Conservation (phyloP, 2,329 filamentous ascomycete genomes). For the Fusarium nelsonii region DNA sequence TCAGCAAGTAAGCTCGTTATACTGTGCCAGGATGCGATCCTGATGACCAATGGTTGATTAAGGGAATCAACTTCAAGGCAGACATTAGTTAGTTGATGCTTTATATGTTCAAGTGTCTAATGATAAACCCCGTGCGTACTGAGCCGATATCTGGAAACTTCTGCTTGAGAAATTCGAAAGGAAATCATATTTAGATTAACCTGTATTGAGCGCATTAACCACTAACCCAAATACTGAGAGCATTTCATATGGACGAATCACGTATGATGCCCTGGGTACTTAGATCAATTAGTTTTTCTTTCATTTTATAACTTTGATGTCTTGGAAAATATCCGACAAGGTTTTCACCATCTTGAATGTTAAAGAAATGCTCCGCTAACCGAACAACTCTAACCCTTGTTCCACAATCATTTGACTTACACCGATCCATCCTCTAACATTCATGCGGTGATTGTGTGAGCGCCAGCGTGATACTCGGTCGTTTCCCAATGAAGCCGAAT, state of each 20-base stretch:
- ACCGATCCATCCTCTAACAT: not conserved
- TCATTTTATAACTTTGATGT: too few relatives aligned
- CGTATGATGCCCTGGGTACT: too few relatives aligned
- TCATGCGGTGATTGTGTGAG: not conserved
- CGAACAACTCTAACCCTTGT: not conserved
- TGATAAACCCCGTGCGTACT: not conserved
- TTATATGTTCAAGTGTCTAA: not conserved
- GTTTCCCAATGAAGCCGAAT: slow-evolving; percentile 4
- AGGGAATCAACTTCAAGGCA: too few relatives aligned
- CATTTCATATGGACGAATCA: not conserved
- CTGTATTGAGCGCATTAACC: not conserved
- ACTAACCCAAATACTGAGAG: not conserved
- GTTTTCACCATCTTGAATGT: too few relatives aligned
- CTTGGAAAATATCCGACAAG: too few relatives aligned
- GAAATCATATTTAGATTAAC: not conserved
- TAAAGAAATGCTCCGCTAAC: not conserved
- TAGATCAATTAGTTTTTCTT: not conserved
- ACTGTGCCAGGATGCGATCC: slow-evolving; percentile 9
- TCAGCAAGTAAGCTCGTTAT: not conserved
- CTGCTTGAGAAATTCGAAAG: not conserved
- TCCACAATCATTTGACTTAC: not conserved
- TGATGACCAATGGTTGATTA: not conserved
- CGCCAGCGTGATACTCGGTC: not conserved
- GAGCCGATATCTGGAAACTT: not conserved
- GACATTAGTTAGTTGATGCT: not conserved